Evolutionary conservation across 495 filamentous ascomycete genomes (phyloP), one percentile per base, ranked within the genome.

Genomic region (Opeltia flavorubescens): DNA sequence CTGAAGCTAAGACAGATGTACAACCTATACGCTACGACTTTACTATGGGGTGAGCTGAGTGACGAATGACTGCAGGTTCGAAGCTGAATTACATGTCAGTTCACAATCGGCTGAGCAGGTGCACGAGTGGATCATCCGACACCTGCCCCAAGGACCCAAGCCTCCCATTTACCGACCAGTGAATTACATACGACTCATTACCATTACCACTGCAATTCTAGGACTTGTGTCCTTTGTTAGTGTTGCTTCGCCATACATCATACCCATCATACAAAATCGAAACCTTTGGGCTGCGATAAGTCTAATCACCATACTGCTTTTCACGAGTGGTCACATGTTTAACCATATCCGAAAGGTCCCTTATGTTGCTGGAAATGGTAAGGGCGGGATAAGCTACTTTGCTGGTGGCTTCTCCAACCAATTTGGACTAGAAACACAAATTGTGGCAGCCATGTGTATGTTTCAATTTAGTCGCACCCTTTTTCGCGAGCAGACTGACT

Each of bases 291-390:
- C 91, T 27, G 89, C 83, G 24, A 59, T 94, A 52, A 89, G 84
- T 59, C 67, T 99, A 43, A 85, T 99, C 53, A 74, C 78, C 6
- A 86, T 99, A 48, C 77, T 99, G 34, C 68, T 99, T 27, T 99
- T 99, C 67, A 96, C 85, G 28, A 87, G 81, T 52, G 91, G 93
- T 12, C 88, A 96, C 60, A 98, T 99, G 91, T 99, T 89, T 74
- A 96, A 96, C 64, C 91, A 96, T 55, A 99, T 99, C 59, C 75
- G 91, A 46, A 88, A 88, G 58, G 87, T 91, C 0, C 89, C 91
- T n/a, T 99, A 99, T 58, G 86, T 96, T 39, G 77, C 79, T 29
- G 84, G 80, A 18, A 81, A 96, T 64, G 86, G 85, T 4, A 75
- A 71, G 38, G 93, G 93, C 6, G 88, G 87, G 2, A 75, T 96